Evolutionary conservation across 1,284 basidiomycete genomes (phyloP), one percentile per base, ranked within the genome.

Genomic region (Sporisorium sorghi): DNA sequence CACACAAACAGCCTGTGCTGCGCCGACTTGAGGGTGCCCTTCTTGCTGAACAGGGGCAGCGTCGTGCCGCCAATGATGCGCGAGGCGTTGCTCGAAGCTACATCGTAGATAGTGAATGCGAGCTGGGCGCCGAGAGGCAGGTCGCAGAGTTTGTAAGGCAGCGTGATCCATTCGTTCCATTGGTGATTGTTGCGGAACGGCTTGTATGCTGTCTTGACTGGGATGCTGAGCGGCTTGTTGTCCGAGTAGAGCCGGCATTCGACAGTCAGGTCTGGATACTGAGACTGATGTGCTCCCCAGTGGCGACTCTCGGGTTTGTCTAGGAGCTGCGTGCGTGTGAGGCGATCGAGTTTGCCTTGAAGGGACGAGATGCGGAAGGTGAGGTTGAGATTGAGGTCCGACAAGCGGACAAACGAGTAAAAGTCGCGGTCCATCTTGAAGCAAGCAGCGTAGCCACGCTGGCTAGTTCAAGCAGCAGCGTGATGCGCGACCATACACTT

Each of bases 41-140:
- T 95, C 87, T 92, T 91, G 39, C 92, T 92, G 85, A 98, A 98
- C 35, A 98, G 80, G 17, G 90, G 88, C 84, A 98, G 91, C 0
- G 94, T 96, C 1, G 93, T 91, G 0, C 95, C 95, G 32, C 96
- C 95, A 0, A 97, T 67, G 49, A 84, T 90, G 9, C 93, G 19
- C 88, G 90, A 53, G 88, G 87, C 24, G 91, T 88, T 43, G 53
- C 54, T 93, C 90, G 0, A 65, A 1, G 71, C 73, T 0, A 95
- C 93, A 82, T 98, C 94, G 91, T 94, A 97, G 21, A 98, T 90
- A 1, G 96, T 98, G 81, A 98, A 93, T 0, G 92, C 91, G 57
- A 99, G 88, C 78, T 97, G 94, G 0, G 94, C 90, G 78, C 87
- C 91, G 32, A 94, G 86, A 0, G 94, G 93, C 5, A 99, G 87